Evolutionary conservation across 2,329 filamentous ascomycete species (phyloP), one percentile per base, ranked within the genome.

Genomic region (Cladosporium sp.): DNA sequence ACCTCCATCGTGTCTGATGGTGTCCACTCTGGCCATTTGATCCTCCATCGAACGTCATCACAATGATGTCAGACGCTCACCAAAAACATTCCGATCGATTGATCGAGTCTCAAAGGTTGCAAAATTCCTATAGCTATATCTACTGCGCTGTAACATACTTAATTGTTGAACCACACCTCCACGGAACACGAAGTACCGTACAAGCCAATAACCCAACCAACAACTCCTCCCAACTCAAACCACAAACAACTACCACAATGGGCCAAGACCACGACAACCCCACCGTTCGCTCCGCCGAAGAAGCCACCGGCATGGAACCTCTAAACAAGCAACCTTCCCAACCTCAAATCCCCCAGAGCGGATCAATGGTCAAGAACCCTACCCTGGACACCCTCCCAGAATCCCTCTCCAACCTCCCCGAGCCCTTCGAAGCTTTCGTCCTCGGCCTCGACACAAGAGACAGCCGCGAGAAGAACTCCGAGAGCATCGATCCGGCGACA

Each of bases 281-380:
- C 15, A 55, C 52, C 30, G 51, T 55, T 18, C 52, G 28, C 52
- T 55, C 28, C 52, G 28, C 52, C 30, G 51, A 66, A 34, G 24
- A 62, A 21, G 64, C 44, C 38, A 69, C 68, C 28, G 64, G 66
- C 51, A 34, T 64, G 26, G 58, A 47, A 10, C 68, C 68, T 34
- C 55, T 68, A 2, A 69, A 67, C 54, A 54, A 36, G 15, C 30
- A 26, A 18, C 65, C 67, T 15, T 52, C 51, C 7, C 18, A 61
- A 28, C 66, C 66, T 14, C 68, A 68, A 59, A 26, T 64, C 36
- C 66, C 68, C 12, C 68, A 69, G 41, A 26, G 34, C 47, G 47
- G 59, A 44, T 34, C 38, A 24, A 38, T 41, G 44, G 26, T 63
- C 60, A 34, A 51, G 18, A 59, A 67, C 59, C 64, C 67, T 5